Conservation (phyloP, 202 grass and related monocot genomes). For the Panicum virgatum region DNA sequence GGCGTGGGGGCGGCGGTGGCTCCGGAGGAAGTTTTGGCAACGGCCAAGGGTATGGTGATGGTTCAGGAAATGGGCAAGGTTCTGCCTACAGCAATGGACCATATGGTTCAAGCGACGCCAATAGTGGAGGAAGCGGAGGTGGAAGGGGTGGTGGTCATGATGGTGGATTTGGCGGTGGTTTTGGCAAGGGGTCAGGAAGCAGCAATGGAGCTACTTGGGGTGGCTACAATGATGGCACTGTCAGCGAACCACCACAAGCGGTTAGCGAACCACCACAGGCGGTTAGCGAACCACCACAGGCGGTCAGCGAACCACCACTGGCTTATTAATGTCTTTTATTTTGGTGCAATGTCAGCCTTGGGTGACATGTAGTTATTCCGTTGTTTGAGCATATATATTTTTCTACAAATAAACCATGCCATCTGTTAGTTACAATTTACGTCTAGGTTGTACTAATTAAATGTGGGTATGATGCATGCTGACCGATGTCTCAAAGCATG, state of each 20-base stretch:
- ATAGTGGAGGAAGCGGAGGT: background rate
- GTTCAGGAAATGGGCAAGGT: background rate
- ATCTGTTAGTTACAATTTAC: background rate
- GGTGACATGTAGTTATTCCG: background rate
- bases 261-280: no score
- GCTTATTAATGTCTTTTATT: background rate
- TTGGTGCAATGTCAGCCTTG: background rate
- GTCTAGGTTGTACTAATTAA: background rate
- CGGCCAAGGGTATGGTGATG: background rate
- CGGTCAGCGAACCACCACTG: background rate
- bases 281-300: background rate
- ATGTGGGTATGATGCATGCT: background rate
- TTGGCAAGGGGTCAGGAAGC: conserved; percentile 9
- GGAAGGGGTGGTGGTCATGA: background rate
- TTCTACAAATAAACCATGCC: background rate
- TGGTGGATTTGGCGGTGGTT: conserved; percentile 25
- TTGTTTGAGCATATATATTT: background rate
- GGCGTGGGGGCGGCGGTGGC: background rate
- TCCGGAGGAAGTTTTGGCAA: background rate
- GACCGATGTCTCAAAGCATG: background rate
- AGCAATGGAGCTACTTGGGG: background rate
- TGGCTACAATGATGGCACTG: background rate
- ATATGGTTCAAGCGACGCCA: background rate
- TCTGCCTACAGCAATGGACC: background rate
- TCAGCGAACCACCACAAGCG: background rate